A percentile compares a stretch with the other conserved stretches of the same genome.
Evolutionary conservation across 495 filamentous ascomycete genomes (phyloP).

Genomic region (Collariella sp.): DNA sequence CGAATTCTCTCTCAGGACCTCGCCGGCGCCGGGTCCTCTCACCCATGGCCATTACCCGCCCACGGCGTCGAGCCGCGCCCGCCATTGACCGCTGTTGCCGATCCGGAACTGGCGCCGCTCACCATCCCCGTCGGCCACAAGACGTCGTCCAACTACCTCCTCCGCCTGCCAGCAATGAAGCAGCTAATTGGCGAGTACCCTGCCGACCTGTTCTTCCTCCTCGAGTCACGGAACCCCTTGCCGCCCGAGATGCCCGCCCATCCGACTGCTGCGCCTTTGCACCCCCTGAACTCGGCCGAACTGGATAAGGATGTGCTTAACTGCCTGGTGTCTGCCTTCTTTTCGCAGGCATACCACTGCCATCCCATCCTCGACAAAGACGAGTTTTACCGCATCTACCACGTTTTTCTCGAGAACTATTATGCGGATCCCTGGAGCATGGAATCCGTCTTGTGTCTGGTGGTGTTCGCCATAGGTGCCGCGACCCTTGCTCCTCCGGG

Average conservation of each 20-base stretch:
- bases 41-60: background rate
- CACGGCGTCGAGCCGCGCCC: background rate
- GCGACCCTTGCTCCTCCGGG: background rate
- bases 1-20: slow-evolving; percentile 1
- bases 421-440: slow-evolving; percentile 1
- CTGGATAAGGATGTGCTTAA: background rate
- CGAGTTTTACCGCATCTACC: background rate
- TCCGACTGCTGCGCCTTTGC: background rate
- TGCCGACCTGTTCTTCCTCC: background rate
- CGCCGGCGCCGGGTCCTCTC: background rate
- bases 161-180: slow-evolving; percentile 1
- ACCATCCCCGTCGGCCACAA: slow-evolving; percentile 6
- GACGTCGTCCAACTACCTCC: slow-evolving; percentile 1
- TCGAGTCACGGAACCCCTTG: slow-evolving; percentile 1
- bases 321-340: background rate
- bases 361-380: background rate
- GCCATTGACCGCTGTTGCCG: background rate
- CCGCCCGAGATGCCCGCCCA: background rate
- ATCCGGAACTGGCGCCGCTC: background rate
- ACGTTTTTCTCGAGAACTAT: background rate
- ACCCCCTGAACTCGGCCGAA: background rate
- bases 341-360: background rate
- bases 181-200: slow-evolving; percentile 1
- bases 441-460: background rate
- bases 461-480: background rate